phyloP scores from a whole-genome alignment of 352 stramenopile genomes.

The Plasmopara viticola region DNA sequence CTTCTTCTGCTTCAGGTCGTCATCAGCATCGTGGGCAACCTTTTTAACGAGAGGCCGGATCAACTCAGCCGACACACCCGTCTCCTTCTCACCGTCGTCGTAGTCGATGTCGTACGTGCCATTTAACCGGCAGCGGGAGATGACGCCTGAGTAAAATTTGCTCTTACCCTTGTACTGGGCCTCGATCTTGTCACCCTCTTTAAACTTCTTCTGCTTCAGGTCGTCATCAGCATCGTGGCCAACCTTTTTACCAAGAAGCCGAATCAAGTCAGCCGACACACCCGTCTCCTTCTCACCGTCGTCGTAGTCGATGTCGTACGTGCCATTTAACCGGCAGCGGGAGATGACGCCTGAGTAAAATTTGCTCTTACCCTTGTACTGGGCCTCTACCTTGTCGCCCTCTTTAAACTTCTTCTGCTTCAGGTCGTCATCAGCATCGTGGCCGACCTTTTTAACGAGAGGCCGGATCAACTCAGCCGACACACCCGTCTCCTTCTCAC shows the following conservation, averaged over 20 bases:
- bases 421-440: too few species aligned
- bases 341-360: too few species aligned
- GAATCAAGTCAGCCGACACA: not conserved
- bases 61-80: not conserved
- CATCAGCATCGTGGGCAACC: too few species aligned
- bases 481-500: not conserved
- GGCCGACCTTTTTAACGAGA: not conserved
- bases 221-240: too few species aligned
- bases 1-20: slow-evolving; percentile 7
- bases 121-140: slow-evolving; percentile 42
- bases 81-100: slow-evolving; percentile 16
- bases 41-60: slow-evolving; percentile 3
- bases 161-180: slow-evolving; percentile 48
- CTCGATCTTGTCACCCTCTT: slow-evolving; percentile 57
- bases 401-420: slow-evolving; percentile 5
- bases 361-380: too few species aligned
- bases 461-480: not conserved
- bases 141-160: slow-evolving; percentile 47
- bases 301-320: too few species aligned
- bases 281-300: not conserved
- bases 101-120: slow-evolving; percentile 77
- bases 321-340: too few species aligned
- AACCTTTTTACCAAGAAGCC: too few species aligned
- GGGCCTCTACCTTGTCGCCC: too few species aligned
- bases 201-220: slow-evolving; percentile 33